Evolutionary conservation across 225 moss, liverwort and hornwort species (phyloP), one percentile per base, ranked within the genome.

Genomic region (Straminergon stramineum): DNA sequence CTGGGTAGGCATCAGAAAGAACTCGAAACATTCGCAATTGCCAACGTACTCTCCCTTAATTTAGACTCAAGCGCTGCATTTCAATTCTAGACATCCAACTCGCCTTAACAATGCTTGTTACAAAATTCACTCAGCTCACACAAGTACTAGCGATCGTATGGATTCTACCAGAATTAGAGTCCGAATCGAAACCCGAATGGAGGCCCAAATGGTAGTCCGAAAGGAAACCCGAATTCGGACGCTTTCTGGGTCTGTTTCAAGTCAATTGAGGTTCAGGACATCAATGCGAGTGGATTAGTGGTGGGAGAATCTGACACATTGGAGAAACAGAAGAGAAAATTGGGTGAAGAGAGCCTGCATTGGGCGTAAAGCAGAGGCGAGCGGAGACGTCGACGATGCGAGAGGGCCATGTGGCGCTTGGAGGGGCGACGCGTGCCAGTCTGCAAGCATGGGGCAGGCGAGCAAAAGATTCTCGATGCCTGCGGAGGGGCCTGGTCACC

Each of bases 321-420:
- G 41, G 35, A 83, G 52, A 28, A 68, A 37, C n/a, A 67, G 34
- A 37, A 55, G 88, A 73, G 86, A 67, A 70, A 89, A 89, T 67
- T 81, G 48, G 78, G 22, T 53, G 84, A 52, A 77, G 79, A 17
- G 67, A 60, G 69, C 35, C 48, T 76, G 52, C 78, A 26, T 53
- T 53, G 75, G 57, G 84, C 41, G 27, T 81, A 69, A 52, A 85
- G 89, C 82, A 82, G 39, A 84, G 68, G 84, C 37, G 30, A 41
- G 79, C 28, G 77, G 55, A 81, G 90, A 81, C 89, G 92, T 85
- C 89, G 89, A 90, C 85, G 48, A 43, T 87, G 82, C 39, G 18
- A 90, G 90, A 43, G 81, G 87, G 93, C 90, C 93, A 91, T 88
- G 91, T 93, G 93, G 91, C 90, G 90, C 58, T 26, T 19, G 16